A percentile compares a stretch with the other conserved stretches of the same genome.
Conservation (phyloP, 805 yeast genomes). For the Ascoidea asiatica region DNA sequence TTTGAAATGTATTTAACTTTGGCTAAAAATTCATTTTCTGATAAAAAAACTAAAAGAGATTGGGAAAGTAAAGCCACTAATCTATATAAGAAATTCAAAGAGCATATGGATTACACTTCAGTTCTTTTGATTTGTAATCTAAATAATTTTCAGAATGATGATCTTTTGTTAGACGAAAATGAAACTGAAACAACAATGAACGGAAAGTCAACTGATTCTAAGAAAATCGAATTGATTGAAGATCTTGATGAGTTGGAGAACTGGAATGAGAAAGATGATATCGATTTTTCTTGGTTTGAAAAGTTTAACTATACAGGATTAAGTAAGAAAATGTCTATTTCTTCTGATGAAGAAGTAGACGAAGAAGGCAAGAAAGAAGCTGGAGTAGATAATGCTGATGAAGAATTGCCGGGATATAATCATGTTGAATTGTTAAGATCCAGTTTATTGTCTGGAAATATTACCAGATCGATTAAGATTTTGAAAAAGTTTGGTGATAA, state of each 20-base stretch:
- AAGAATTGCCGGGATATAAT: slow-evolving; percentile 22
- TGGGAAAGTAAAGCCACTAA: slow-evolving; percentile 59
- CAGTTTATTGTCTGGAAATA: slow-evolving; percentile 42
- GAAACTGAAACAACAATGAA: neutral
- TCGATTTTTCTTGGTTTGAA: neutral
- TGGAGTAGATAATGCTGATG: slow-evolving; percentile 18
- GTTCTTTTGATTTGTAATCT: slow-evolving; percentile 45
- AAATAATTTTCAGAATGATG: slow-evolving; percentile 15
- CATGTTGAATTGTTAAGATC: slow-evolving; percentile 58
- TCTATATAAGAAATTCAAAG: slow-evolving; percentile 33
- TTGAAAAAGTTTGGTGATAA: slow-evolving; percentile 44
- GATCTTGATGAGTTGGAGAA: neutral
- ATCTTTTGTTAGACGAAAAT: slow-evolving; percentile 2
- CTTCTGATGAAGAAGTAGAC: neutral
- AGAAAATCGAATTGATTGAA: neutral
- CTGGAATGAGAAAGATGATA: neutral
- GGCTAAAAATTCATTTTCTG: slow-evolving; percentile 22
- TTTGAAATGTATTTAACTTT: slow-evolving; percentile 69
- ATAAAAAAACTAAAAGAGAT: slow-evolving; percentile 20
- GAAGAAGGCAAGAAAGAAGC: neutral
- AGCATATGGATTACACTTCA: slow-evolving; percentile 39
- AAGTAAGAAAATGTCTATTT: neutral
- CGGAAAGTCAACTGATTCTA: slow-evolving; percentile 10
- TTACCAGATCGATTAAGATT: slow-evolving; percentile 40
- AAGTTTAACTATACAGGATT: neutral